Conservation (phyloP, 805 yeast genomes). For the Metschnikowia rubicola region DNA sequence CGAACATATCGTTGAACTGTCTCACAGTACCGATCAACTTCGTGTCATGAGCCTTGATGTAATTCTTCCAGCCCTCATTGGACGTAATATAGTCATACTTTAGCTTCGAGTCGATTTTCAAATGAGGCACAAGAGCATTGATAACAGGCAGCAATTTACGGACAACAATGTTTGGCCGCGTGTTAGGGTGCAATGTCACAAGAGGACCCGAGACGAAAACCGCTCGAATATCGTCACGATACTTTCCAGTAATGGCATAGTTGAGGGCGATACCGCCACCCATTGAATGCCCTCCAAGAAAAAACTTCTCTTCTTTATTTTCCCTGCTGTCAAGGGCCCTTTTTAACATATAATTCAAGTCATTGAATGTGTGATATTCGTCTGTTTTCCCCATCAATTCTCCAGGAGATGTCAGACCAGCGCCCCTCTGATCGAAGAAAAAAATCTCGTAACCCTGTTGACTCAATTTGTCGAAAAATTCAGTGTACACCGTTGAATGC, state of each 20-base stretch:
- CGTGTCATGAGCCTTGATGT: constrained; percentile 35
- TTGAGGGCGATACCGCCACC: constrained; percentile 73
- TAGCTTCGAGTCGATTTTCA: constrained; percentile 53
- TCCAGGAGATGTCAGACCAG: constrained; percentile 62
- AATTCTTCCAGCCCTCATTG: constrained; percentile 45
- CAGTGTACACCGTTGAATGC: constrained; percentile 45
- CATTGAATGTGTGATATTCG: constrained; percentile 55
- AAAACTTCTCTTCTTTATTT: constrained; percentile 37
- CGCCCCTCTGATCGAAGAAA: constrained; percentile 73
- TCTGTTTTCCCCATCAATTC: constrained; percentile 52
- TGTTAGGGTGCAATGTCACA: constrained; percentile 52
- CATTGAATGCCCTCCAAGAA: constrained; percentile 71
- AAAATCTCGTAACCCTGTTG: constrained; percentile 59
- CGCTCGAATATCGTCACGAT: constrained; percentile 43
- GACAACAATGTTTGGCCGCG: constrained; percentile 49
- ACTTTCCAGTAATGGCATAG: constrained; percentile 56
- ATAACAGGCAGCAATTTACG: constrained; percentile 40
- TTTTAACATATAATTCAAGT: constrained; percentile 56
- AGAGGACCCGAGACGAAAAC: constrained; percentile 59
- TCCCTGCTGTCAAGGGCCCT: constrained; percentile 35
- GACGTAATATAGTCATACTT: constrained; percentile 53
- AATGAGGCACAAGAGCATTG: constrained; percentile 41
- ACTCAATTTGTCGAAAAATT: constrained; percentile 51
- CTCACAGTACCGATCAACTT: constrained; percentile 52
- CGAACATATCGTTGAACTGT: constrained; percentile 57